Base-by-base conservation (phyloP, 306 rosid genomes). In the Delonix regia region DNA sequence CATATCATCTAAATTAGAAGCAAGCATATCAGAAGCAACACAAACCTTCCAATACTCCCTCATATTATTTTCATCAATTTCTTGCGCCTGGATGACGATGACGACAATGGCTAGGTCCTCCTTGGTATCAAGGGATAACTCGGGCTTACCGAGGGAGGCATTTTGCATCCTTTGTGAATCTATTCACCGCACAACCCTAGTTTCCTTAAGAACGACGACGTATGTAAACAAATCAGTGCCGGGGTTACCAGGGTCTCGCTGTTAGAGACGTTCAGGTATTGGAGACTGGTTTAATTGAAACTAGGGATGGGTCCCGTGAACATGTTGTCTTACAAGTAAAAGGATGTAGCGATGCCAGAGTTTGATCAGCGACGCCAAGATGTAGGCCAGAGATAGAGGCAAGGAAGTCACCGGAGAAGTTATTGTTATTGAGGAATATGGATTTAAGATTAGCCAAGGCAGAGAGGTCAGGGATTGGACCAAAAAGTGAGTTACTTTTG, bases 361-460 rank as follows among this genome's bases (percentile, higher is more conserved):
- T 12, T 74, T 90, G 34, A 93, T 77, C 19, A 95, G 47, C 9
- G 94, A 83, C 41, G 75, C 53, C 27, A 97, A 93, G 15, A 93
- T 88, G 99, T 72, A 95, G 99, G 34, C 28, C 52, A 0, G 96
- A 56, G n/a, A 93, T 22, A 21, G 94, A 88, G 55, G 65, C 63
- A 1, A 98, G 98, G 11, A 95, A 91, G 44, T 76, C 76, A n/a
- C 99, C 96, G 81, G 97, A 83, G 85, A 95, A 93, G 61, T 81
- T 80, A 87, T 95, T 95, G 64, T 80, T 67, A 59, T 85, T 95
- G 36, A 93, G 87, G 75, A 55, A 95, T 28, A 95, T 81, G 9
- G 98, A 92, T 66, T 95, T 95, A 72, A 95, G 96, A 73, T 95
- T 93, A 80, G 80, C 41, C 15, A 95, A 84, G 38, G 79, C 80